Evolutionary conservation across 2,329 filamentous ascomycete genomes (phyloP).

Genomic region (Capronia epimyces): DNA sequence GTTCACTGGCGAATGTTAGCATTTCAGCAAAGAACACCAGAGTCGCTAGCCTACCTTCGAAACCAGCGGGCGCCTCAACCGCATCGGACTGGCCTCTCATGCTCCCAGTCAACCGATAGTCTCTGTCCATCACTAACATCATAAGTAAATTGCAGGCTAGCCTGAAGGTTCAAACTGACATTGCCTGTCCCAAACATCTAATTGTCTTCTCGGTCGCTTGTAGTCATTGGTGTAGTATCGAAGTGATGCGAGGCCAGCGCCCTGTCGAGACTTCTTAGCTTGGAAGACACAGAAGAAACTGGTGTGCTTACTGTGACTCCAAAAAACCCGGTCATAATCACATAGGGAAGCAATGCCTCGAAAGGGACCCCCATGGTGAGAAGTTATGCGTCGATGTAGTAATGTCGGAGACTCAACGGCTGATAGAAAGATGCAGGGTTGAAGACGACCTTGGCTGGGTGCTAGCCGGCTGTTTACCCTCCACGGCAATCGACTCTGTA

Average conservation of each 20-base stretch:
- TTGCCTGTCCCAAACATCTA: conserved; percentile 63
- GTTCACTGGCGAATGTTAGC: conserved; percentile 43
- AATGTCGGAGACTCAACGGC: background rate
- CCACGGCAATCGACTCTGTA: too few relatives aligned
- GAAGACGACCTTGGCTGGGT: background rate
- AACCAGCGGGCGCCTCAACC: conserved; percentile 54
- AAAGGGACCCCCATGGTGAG: conserved; percentile 60
- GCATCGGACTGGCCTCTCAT: conserved; percentile 58
- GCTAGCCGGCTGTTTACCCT: too few relatives aligned
- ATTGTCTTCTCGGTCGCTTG: conserved; percentile 55
- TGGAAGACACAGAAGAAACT: conserved; percentile 7
- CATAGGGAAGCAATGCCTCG: conserved; percentile 60
- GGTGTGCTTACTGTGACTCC: conserved; percentile 42
- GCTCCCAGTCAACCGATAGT: conserved; percentile 57
- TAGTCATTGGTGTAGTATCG: conserved; percentile 58
- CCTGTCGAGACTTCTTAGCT: conserved; percentile 31
- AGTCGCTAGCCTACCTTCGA: conserved; percentile 43
- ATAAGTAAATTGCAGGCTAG: conserved; percentile 6
- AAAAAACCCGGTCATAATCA: conserved; percentile 51
- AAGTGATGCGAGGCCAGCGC: conserved; percentile 53
- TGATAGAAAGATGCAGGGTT: background rate
- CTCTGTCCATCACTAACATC: conserved; percentile 60
- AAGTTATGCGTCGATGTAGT: background rate
- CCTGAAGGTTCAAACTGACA: conserved; percentile 41
- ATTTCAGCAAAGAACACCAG: background rate